Base-by-base conservation (phyloP, 1,139 yeast genomes). In the Kurtzmaniella quercitrusa region DNA sequence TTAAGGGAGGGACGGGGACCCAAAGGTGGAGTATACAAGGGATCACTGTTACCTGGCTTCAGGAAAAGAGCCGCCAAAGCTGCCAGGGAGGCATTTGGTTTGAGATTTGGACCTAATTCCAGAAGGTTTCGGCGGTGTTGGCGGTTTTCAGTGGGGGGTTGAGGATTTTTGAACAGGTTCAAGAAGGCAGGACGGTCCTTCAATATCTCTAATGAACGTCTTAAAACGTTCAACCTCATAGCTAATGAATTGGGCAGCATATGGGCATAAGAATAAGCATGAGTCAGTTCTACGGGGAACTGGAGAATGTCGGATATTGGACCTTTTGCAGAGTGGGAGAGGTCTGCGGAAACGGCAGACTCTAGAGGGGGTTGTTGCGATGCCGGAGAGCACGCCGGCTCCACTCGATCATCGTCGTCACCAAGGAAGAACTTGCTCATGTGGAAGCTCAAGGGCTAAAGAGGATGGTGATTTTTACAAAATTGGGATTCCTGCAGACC, bases 181-280 rank as follows among this genome's bases (percentile, higher is more conserved):
- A 79, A 61, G 54, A 81, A 63, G 38, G 72, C 79, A 0, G 87
- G 87, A 41, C 85, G 65, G 43, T 82, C 90, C 46, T 79, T 64
- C 38, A 85, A 62, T 40, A 87, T 85, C 58, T 87, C 89, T 42
- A 88, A 64, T 7, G 94, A 84, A 49, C 95, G 67, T 55, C 82
- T 85, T 54, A 88, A 68, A 16, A 87, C 90, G 47, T 83, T 82
- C 48, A 88, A 66, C 45, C 96, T 68, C 43, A 87, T 77, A 0
- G 94, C 88, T 46, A 88, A 63, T 1, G 95, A 84, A 55, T 85
- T 85, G 17, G 90, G 93, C 3, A 94, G 83, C 45, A 86, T 68
- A 48, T 85, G 88, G 5, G 94, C 90, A 60, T 87, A 88, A 0
- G 95, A 86, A 57, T 85, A 88, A 2, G 95, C 85, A 58, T 86